These are phyloP conservation scores for Fusarium subtropicale DNA, from an alignment of 2,329 filamentous ascomycete genomes.

Conservation along the genomic window DNA sequence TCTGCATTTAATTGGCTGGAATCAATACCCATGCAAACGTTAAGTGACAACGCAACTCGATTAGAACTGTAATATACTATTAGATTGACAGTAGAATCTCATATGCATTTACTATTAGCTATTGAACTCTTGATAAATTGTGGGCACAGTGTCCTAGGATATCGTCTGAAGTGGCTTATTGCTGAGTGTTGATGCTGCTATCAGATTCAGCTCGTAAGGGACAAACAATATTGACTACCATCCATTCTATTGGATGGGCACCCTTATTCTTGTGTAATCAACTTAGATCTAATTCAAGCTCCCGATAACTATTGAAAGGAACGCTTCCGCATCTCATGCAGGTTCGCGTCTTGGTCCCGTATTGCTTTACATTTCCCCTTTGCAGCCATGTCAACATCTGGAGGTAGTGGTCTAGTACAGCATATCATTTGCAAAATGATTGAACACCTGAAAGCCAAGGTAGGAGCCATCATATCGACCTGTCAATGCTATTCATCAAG, in stretches of 20 bases:
- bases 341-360: constrained; percentile 31
- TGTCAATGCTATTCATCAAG: background rate
- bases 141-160: too few relatives aligned
- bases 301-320: background rate
- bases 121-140: too few relatives aligned
- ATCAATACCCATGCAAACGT: background rate
- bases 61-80: background rate
- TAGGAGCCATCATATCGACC: background rate
- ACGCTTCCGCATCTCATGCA: constrained; percentile 14
- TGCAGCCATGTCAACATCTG: background rate
- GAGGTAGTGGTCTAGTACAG: background rate
- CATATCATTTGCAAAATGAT: background rate
- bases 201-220: background rate
- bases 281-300: background rate
- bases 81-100: background rate
- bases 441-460: background rate
- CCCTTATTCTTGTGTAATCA: background rate
- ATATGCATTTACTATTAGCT: background rate
- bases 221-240: background rate
- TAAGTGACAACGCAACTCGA: background rate
- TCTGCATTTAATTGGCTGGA: constrained; percentile 6
- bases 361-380: constrained; percentile 1
- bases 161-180: too few relatives aligned
- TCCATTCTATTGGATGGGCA: background rate
- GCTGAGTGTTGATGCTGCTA: background rate